Conservation (phyloP, 345 rosid species). For the Melastoma malabathricum region DNA sequence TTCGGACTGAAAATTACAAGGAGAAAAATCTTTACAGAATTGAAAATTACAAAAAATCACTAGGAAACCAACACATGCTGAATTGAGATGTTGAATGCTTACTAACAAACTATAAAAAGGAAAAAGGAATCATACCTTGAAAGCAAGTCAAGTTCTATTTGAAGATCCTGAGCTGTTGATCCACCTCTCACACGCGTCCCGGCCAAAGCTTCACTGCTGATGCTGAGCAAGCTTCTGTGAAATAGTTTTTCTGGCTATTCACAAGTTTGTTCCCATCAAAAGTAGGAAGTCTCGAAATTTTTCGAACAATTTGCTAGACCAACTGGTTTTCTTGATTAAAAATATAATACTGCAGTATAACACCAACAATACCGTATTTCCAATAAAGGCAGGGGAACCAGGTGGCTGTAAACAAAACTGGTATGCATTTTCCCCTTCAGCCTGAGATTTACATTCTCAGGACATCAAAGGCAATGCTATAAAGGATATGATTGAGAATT, state of each 20-base stretch:
- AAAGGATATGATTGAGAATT: slow-evolving; percentile 1
- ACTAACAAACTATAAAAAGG: no score
- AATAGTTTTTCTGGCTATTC: slow-evolving; percentile 96
- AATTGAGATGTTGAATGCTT: neutral
- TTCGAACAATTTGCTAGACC: neutral
- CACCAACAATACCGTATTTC: slow-evolving; percentile 52
- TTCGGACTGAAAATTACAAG: slow-evolving; percentile 41
- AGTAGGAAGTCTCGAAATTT: slow-evolving; percentile 6
- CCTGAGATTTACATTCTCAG: slow-evolving; percentile 20
- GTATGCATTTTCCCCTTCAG: slow-evolving; percentile 72
- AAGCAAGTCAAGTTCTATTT: slow-evolving; percentile 62
- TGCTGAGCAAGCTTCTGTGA: slow-evolving; percentile 52
- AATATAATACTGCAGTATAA: no score
- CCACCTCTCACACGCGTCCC: slow-evolving; percentile 81
- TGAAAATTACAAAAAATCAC: neutral
- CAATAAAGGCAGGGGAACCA: slow-evolving; percentile 74
- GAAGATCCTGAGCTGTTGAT: slow-evolving; percentile 49
- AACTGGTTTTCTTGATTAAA: neutral
- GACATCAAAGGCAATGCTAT: neutral
- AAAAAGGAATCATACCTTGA: slow-evolving; percentile 33
- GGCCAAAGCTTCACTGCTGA: slow-evolving; percentile 78
- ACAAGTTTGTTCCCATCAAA: slow-evolving; percentile 27
- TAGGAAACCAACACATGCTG: neutral
- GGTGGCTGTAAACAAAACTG: slow-evolving; percentile 92
- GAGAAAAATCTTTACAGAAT: slow-evolving; percentile 1